Evolutionary conservation across 2,329 filamentous ascomycete genomes (phyloP), one percentile per base, ranked within the genome.

Genomic region (Emmonsiellopsis sp.): DNA sequence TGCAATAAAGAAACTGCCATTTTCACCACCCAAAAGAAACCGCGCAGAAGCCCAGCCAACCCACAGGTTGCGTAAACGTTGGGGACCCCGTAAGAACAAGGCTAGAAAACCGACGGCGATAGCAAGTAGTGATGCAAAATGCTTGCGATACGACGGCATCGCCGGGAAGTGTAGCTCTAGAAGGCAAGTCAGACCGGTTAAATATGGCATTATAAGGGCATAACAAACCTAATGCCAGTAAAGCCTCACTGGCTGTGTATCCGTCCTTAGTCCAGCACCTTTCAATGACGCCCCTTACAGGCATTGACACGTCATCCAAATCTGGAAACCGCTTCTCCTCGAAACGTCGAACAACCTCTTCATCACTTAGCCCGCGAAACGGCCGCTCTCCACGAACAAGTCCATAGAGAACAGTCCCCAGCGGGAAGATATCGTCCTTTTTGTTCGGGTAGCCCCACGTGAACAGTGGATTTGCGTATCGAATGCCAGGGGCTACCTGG

Each of bases 391-490:
- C 46, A 13, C 9, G 14, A 10, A 3, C 9, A 33, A 49, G 8
- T 21, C 40, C 46, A 21, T 49, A 49, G 5, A 49, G 36, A 39
- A 49, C 46, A 13, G 46, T 49, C 8, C 46, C 46, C 9, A 49
- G 2, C 8, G 46, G 8, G 32, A 49, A 49, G 17, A 49, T 49
- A 37, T 49, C 46, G 32, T 49, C 46, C 14, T 49, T 47, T 33
- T 32, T 13, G 27, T 27, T 47, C 42, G 42, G 42, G 27, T 44
- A 44, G 27, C 27, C 11, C 45, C n/a, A 32, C 27, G 32, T 31
- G 27, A 48, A 48, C 45, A 48, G 27, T 48, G 45, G 45, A 31
- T 48, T 48, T 17, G 45, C 13, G 14, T 48, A 48, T 34, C 45
- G 17, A 14, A 21, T 48, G n/a, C 45, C 45, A 31, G 17, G 32